Conservation (phyloP, 139 green algal genomes). For the Tetradesmus obliquus region DNA sequence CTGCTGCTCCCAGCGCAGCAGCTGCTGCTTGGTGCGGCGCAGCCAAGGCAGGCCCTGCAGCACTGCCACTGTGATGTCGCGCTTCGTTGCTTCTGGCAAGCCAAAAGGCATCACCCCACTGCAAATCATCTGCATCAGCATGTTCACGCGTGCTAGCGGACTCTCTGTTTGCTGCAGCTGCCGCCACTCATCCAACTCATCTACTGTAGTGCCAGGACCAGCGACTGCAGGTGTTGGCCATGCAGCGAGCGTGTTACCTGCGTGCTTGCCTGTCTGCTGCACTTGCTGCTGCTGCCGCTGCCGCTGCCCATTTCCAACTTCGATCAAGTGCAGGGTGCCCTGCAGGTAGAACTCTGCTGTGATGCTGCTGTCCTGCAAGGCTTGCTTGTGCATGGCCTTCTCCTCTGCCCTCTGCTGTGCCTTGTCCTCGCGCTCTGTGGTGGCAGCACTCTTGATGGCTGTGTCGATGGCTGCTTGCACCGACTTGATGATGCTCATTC, state of each 20-base stretch:
- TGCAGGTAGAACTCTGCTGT: neutral
- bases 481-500: neutral
- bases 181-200: neutral
- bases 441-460: conserved; percentile 1
- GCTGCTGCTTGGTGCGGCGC: neutral
- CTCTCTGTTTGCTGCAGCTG: neutral
- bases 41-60: neutral
- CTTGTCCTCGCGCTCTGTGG: neutral
- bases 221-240: neutral
- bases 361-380: conserved; percentile 2
- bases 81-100: neutral
- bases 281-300: neutral
- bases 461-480: neutral
- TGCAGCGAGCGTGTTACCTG: neutral
- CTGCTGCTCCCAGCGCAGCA: neutral
- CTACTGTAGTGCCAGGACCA: neutral
- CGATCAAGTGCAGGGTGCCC: neutral
- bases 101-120: neutral
- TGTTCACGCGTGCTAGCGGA: neutral
- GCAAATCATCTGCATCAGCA: neutral
- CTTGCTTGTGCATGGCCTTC: neutral
- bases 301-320: neutral
- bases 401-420: neutral
- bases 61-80: neutral
- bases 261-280: neutral